Conservation (phyloP, 2,329 filamentous ascomycete species). For the Phaeomoniella chlamydospora region DNA sequence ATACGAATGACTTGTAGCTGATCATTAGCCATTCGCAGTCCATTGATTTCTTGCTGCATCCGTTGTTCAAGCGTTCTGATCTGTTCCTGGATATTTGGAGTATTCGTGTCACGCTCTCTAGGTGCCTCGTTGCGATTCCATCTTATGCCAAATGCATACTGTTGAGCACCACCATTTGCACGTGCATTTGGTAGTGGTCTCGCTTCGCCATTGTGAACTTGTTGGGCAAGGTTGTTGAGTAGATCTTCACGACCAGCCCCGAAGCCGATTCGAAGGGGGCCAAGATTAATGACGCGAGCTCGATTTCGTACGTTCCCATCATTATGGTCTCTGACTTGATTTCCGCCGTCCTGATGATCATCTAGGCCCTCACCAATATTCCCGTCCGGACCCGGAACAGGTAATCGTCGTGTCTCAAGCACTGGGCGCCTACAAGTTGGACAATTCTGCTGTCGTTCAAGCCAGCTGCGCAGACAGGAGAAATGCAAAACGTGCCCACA, state of each 20-base stretch:
- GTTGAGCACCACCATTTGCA: constrained; percentile 17
- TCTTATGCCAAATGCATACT: constrained; percentile 26
- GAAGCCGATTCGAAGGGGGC: constrained; percentile 61
- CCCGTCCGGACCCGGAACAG: constrained; percentile 4
- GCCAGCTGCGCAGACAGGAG: constrained; percentile 88
- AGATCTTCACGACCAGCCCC: constrained; percentile 43
- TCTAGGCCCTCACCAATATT: constrained; percentile 5
- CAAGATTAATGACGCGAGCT: constrained; percentile 55
- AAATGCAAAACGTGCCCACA: constrained; percentile 94
- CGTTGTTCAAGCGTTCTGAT: constrained; percentile 54
- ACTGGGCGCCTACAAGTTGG: constrained; percentile 85
- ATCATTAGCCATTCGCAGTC: constrained; percentile 47
- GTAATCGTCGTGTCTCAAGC: constrained; percentile 28
- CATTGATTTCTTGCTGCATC: constrained; percentile 51
- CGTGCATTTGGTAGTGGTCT: constrained; percentile 18
- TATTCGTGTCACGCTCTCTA: constrained; percentile 10
- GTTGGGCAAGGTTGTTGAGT: constrained; percentile 52
- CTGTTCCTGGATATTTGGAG: constrained; percentile 37
- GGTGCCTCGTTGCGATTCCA: constrained; percentile 10
- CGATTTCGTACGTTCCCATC: constrained; percentile 24
- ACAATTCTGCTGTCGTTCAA: constrained; percentile 93
- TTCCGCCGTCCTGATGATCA: constrained; percentile 19
- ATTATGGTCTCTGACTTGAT: constrained; percentile 22
- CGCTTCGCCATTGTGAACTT: constrained; percentile 37
- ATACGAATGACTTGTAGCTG: constrained; percentile 56